These are phyloP conservation scores for Linum trigynum DNA, from an alignment of 345 rosid genomes.

Conservation along the genomic window DNA sequence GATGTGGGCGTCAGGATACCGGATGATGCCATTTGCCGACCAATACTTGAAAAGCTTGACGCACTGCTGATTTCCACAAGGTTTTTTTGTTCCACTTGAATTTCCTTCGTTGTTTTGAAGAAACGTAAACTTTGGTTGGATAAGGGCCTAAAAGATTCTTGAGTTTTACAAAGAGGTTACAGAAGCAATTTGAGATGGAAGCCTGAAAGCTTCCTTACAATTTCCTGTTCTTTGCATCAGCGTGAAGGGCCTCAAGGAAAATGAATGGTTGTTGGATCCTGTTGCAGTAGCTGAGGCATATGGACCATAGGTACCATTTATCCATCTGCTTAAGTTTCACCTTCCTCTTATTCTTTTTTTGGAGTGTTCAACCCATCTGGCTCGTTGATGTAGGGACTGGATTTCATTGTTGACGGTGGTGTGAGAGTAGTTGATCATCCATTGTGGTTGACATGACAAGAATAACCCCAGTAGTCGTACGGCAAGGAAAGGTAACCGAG, in stretches of 20 bases:
- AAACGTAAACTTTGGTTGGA: background rate
- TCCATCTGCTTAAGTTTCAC: background rate
- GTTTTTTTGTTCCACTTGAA: constrained; percentile 29
- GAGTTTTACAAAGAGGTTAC: no score
- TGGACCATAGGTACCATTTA: constrained; percentile 65
- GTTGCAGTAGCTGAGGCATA: constrained; percentile 62
- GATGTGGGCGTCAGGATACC: constrained; percentile 80
- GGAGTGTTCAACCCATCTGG: background rate
- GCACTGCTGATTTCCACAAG: constrained; percentile 89
- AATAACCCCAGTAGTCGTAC: constrained; percentile 48
- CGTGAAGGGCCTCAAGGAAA: constrained; percentile 62
- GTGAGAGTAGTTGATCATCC: constrained; percentile 78
- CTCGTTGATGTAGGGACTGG: constrained; percentile 53
- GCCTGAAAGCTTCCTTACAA: background rate
- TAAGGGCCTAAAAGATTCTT: background rate
- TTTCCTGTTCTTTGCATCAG: constrained; percentile 36
- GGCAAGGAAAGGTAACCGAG: constrained; percentile 67
- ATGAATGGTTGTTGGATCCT: constrained; percentile 90
- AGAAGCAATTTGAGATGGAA: no score
- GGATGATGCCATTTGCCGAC: constrained; percentile 72
- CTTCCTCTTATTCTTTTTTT: background rate
- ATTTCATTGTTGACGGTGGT: constrained; percentile 83
- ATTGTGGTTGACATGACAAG: constrained; percentile 86
- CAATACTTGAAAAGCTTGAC: constrained; percentile 59
- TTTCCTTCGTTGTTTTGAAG: background rate